Base-by-base conservation (phyloP, 2,329 filamentous ascomycete genomes). In the Fusarium heterosporum region DNA sequence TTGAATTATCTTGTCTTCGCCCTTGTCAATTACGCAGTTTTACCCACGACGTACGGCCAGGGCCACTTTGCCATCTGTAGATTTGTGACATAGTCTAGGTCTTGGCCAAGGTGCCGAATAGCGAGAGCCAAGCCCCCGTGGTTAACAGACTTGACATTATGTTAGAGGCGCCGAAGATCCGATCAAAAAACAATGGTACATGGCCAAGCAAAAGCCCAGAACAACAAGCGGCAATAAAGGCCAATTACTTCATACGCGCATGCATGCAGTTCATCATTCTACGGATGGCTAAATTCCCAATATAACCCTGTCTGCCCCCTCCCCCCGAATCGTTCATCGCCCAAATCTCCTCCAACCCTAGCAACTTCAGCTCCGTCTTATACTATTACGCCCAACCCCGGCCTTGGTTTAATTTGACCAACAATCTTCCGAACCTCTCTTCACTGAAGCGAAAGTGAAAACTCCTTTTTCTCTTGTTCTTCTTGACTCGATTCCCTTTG, bases 81-180 rank as follows among this genome's bases (percentile, higher is more conserved):
- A 42, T 57, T 45, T 49, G 26, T 63, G 22, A 45, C 32, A 49
- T 45, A 29, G 47, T 54, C 63, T 52, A 62, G 22, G 22, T 70
- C 66, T 69, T 64, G 66, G 66, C 66, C 38, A 51, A 47, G 49
- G 62, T 69, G 66, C 66, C 63, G 66, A 67, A 55, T 42, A 64
- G 66, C 66, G 62, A 67, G 46, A 56, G 66, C 66, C 66, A 69
- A 69, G 66, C 66, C 66, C 52, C 53, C 51, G 38, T 29, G 34
- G 16, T 17, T 36, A 16, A 47, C 46, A 30, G 36, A 29, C 61
- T 68, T 43, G 49, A 65, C 52, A 49, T 46, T 58, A 61, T 53
- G 52, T 52, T 58, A 36, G 43, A 54, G 26, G 58, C 69, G 68
- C 70, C 70, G 70, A 72, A 67, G 61, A 72, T 61, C 68, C 58